phyloP scores from a whole-genome alignment of 2,329 filamentous ascomycete species.

The Atkinsonella texensis region DNA sequence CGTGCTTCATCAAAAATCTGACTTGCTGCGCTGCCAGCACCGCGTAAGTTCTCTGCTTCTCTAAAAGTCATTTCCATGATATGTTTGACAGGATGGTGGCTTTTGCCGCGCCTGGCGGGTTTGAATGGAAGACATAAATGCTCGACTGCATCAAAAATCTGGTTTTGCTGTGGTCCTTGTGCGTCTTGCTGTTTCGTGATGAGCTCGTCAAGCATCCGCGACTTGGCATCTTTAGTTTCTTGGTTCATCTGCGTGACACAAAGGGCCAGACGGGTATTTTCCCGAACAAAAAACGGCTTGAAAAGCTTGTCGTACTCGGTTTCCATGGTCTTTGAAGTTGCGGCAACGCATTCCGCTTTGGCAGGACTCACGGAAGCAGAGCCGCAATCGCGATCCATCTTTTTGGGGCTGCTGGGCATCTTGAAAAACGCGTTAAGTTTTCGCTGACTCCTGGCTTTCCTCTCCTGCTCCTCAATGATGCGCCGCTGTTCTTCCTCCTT shows the following conservation, averaged over 20 bases:
- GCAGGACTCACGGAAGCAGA: conserved; percentile 17
- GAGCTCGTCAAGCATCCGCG: conserved; percentile 39
- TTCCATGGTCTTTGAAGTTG: conserved; percentile 9
- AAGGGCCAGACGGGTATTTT: conserved; percentile 59
- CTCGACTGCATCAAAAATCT: conserved; percentile 30
- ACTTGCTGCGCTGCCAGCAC: conserved; percentile 22
- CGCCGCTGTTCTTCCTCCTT: conserved; percentile 36
- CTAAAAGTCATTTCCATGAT: conserved; percentile 46
- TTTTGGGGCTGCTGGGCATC: conserved; percentile 27
- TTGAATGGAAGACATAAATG: conserved; percentile 33
- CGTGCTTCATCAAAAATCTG: conserved; percentile 22
- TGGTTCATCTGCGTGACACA: conserved; percentile 45
- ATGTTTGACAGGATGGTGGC: conserved; percentile 42
- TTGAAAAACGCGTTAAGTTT: conserved; percentile 35
- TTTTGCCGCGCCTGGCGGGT: conserved; percentile 31
- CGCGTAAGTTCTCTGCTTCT: conserved; percentile 29
- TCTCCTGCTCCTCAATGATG: conserved; percentile 32
- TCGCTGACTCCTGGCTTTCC: conserved; percentile 36
- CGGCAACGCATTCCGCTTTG: conserved; percentile 14
- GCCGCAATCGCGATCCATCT: conserved; percentile 21
- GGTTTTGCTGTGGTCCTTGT: conserved; percentile 18
- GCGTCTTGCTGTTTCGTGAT: conserved; percentile 34
- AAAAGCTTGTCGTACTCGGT: conserved; percentile 60
- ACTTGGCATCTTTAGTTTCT: conserved; percentile 40
- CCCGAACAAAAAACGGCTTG: conserved; percentile 67